Conservation (phyloP, 75 land plant genomes). For the Ceratopteris richardii region DNA sequence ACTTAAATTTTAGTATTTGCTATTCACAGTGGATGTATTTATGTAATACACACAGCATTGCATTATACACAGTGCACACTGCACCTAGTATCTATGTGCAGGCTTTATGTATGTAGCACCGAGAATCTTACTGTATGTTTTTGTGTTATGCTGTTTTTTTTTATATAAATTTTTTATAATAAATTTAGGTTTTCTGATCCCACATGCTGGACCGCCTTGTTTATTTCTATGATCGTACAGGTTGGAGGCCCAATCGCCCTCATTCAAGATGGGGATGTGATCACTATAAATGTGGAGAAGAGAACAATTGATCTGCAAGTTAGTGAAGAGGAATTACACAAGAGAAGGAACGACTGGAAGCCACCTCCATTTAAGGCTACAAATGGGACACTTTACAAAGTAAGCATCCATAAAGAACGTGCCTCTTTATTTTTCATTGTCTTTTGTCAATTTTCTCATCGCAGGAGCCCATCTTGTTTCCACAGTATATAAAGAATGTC, state of each 20-base stretch:
- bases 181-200: not conserved
- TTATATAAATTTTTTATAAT: not conserved
- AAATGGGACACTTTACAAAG: conserved; percentile 78
- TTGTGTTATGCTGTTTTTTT: not conserved
- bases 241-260: conserved; percentile 95
- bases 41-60: too few species aligned
- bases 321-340: conserved; percentile 50
- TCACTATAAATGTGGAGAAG: conserved; percentile 72
- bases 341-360: conserved; percentile 63
- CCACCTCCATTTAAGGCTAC: conserved; percentile 68
- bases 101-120: too few species aligned
- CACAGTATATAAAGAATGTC: conserved; percentile 87
- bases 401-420: conserved; percentile 6
- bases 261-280: conserved; percentile 63
- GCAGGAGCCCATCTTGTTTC: conserved; percentile 1
- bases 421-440: not conserved
- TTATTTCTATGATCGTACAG: conserved; percentile 41
- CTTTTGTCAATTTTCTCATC: conserved; percentile 3
- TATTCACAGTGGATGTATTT: too few species aligned
- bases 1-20: too few species aligned
- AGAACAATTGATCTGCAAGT: conserved; percentile 60
- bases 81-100: too few species aligned
- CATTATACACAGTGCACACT: too few species aligned
- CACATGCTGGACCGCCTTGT: not conserved
- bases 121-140: too few species aligned